Base-by-base conservation (phyloP, 768 basidiomycete genomes). In the Tephrocybe sp. region DNA sequence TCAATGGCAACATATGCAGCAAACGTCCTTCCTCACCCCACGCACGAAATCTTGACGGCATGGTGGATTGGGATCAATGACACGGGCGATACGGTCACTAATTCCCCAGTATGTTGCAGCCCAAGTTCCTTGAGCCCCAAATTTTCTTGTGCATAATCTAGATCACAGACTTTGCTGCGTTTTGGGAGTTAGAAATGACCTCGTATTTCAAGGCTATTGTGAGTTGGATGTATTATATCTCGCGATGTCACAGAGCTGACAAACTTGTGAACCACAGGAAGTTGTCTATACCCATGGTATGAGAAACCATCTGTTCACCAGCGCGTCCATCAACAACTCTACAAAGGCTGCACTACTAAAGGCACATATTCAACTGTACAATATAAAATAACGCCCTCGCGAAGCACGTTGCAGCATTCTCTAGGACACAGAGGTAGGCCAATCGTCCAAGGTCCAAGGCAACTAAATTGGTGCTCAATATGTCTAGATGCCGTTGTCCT, bases 51-150 rank as follows among this genome's bases (percentile, higher is more conserved):
- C 2, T 61, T 81, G 25, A 74, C 77, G 3, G 67, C 72, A 3
- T 83, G 80, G 80, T 83, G 78, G 78, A 81, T 80, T 50, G 80
- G 81, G 8, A 81, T 80, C 47, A 83, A 80, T 63, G 80, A 81
- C 56, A 80, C 79, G 8, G 76, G 79, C 9, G 81, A 83, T 58
- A 74, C 74, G 1, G 47, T 76, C 21, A 61, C 59, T 24, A 79
- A 78, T 53, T 48, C 68, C 9, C 70, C 70, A 12, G 68, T 71
- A 57, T 23, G 58, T 55, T 17, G 3, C 21, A n/a, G 33, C 10
- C 37, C 11, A 9, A 14, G 24, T 15, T 14, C 7, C 32, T 30
- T 28, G n/a, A n/a, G n/a, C n/a, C n/a, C 7, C 17, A 23, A 12
- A 24, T 32, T 14, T 37, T 18, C 47, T 34, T 8, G 30, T 23